Conservation (phyloP, 75 land plant genomes). For the Pinus albicaulis region DNA sequence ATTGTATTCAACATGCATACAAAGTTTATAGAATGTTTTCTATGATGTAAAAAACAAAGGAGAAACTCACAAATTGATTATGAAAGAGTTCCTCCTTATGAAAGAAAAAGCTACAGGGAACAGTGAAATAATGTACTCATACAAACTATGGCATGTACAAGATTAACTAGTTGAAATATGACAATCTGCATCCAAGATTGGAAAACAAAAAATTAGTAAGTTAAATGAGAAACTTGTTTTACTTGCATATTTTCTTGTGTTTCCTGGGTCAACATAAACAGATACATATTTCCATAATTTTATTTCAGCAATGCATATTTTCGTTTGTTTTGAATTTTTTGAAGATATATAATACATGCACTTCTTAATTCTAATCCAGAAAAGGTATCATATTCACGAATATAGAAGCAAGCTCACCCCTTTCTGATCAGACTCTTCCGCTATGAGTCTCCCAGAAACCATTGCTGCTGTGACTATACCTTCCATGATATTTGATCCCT, state of each 20-base stretch:
- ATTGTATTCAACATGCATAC: neutral
- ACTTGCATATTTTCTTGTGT: neutral
- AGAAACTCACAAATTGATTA: neutral
- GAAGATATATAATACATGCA: conserved; percentile 3
- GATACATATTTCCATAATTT: neutral
- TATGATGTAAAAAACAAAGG: neutral
- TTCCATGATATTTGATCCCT: conserved; percentile 66
- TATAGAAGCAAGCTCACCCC: conserved; percentile 19
- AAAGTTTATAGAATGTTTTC: neutral
- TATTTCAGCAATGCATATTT: neutral
- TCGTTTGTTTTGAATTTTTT: neutral
- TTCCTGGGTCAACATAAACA: neutral
- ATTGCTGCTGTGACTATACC: conserved; percentile 60
- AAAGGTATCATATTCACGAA: neutral
- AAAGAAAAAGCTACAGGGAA: neutral
- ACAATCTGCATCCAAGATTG: too few relatives aligned
- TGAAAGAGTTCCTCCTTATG: neutral
- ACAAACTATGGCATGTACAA: neutral
- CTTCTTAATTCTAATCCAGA: neutral
- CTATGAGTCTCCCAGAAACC: conserved; percentile 74
- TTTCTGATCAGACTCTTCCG: conserved; percentile 76
- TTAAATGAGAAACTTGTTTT: neutral
- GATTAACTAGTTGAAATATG: too few relatives aligned
- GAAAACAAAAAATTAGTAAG: too few relatives aligned
- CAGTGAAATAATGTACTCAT: neutral